These are phyloP conservation scores for Serendipita sp. DNA, from an alignment of 768 basidiomycete species.

Conservation along the genomic window DNA sequence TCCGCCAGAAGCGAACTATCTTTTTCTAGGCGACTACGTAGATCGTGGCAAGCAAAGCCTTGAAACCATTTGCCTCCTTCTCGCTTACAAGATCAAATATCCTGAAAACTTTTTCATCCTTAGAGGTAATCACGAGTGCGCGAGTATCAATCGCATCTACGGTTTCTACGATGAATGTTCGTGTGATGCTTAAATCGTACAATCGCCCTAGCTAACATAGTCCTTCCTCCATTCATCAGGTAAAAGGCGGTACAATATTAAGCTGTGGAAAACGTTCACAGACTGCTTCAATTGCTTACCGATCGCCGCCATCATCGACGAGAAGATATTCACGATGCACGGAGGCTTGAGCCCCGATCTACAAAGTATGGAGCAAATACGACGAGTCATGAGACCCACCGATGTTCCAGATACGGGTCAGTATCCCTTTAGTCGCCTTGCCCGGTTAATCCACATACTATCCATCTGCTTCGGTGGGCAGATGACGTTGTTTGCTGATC, in stretches of 20 bases:
- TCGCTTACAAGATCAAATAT: constrained; percentile 99
- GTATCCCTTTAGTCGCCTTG: constrained; percentile 12
- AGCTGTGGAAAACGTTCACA: constrained; percentile 99
- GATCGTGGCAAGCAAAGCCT: constrained; percentile 98
- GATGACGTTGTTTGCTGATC: constrained; percentile 1
- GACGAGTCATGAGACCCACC: constrained; percentile 95
- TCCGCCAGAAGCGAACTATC: constrained; percentile 99
- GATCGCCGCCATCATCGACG: constrained; percentile 98
- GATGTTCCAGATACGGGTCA: constrained; percentile 96
- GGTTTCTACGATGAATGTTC: constrained; percentile 99
- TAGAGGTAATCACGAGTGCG: constrained; percentile 97
- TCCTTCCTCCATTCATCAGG: constrained; percentile 30
- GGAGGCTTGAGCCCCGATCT: constrained; percentile 93
- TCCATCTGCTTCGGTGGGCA: constrained; percentile 6
- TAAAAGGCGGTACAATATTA: constrained; percentile 99
- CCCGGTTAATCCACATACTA: too few species aligned
- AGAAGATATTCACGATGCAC: constrained; percentile 99
- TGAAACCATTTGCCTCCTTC: constrained; percentile 96
- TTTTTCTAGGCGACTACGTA: constrained; percentile 98
- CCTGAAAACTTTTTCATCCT: constrained; percentile 99
- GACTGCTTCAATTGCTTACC: constrained; percentile 99
- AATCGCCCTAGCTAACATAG: not conserved
- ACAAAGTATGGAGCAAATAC: constrained; percentile 99
- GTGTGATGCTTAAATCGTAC: constrained; percentile 19
- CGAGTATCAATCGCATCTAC: constrained; percentile 98